Base-by-base conservation (phyloP, 2,329 filamentous ascomycete species). In the Cladophialophora immunda region DNA sequence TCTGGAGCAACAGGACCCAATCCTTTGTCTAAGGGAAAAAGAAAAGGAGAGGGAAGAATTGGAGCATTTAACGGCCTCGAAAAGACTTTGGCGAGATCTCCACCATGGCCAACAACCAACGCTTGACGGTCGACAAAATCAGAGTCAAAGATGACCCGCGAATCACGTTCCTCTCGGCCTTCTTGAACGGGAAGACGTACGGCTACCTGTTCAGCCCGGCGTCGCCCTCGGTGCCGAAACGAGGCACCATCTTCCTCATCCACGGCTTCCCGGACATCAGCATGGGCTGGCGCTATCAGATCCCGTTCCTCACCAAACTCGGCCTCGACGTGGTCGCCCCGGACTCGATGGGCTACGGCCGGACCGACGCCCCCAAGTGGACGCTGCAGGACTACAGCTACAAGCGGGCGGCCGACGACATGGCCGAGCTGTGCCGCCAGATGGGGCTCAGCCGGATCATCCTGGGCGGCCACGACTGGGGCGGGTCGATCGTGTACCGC, bases 381-480 rank as follows among this genome's bases (percentile, higher is more conserved):
- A 82, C 85, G 0, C 54, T 89, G 2, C 79, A 80, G 57, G 81
- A 86, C 63, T 97, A 94, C 80, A 87, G 87, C 27, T 82, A 88
- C 76, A 95, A 93, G 81, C 87, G 85, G 70, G 87, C 91, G 67
- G 85, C 90, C 19, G 87, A 89, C 62, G 93, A 97, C 75, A 85
- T 98, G 71, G 89, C 88, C 25, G 89, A 88, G 68, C 84, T 98
- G 27, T 88, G 90, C 6, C 81, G 81, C 66, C 84, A 89, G 41
- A 77, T 89, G 4, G 80, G 81, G 3, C 81, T 82, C 61, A 81
- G 76, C 52, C 82, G 78, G 56, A 90, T 97, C 74, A 89, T 97
- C 64, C 85, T 97, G 15, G 93, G 93, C 57, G 94, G 93, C 7
- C 94, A 97, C 80, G 94, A 98, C 80, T 97, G 94, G 87, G 94